Evolutionary conservation across 192 early-diverging fungal species (phyloP).

Genomic region (Spizellomyces sp.): DNA sequence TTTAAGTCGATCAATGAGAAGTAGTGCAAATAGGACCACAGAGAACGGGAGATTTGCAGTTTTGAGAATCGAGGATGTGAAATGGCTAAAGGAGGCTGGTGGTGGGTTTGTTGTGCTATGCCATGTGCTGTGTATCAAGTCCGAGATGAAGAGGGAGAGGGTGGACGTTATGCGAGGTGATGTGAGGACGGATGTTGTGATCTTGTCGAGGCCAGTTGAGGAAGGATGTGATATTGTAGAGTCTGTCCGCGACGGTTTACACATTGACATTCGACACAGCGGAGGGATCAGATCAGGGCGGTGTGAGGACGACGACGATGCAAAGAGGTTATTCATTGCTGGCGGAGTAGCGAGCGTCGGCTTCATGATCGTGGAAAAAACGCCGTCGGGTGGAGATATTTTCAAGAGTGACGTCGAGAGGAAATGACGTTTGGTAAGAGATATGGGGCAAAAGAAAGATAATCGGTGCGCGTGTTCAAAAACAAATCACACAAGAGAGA

Average conservation of each 20-base stretch:
- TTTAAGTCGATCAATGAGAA: slow-evolving; percentile 66
- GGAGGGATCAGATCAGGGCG: too few species aligned
- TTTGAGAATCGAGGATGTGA: slow-evolving; percentile 55
- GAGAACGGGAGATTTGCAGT: slow-evolving; percentile 65
- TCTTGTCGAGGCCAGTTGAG: too few species aligned
- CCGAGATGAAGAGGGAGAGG: slow-evolving; percentile 27
- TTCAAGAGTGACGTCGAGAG: too few species aligned
- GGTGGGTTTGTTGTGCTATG: slow-evolving; percentile 24
- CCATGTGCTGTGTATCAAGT: slow-evolving; percentile 33
- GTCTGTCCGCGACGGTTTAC: too few species aligned
- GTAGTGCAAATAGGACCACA: slow-evolving; percentile 63
- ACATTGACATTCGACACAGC: too few species aligned
- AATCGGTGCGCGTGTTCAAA: too few species aligned
- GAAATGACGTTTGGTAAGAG: too few species aligned
- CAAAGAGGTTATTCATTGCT: slow-evolving; percentile 1
- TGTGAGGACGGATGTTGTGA: too few species aligned
- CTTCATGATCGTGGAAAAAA: slow-evolving; percentile 1
- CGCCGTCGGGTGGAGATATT: too few species aligned
- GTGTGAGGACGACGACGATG: neutral
- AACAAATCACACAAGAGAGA: too few species aligned
- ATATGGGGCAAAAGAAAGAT: too few species aligned
- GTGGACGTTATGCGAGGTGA: neutral
- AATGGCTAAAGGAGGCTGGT: slow-evolving; percentile 45
- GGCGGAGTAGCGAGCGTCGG: slow-evolving; percentile 15
- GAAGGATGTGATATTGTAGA: too few species aligned